A percentile compares a stretch with the other conserved stretches of the same genome.
Conservation (phyloP, 768 basidiomycete species). For the Termitomyces eurrhizus region DNA sequence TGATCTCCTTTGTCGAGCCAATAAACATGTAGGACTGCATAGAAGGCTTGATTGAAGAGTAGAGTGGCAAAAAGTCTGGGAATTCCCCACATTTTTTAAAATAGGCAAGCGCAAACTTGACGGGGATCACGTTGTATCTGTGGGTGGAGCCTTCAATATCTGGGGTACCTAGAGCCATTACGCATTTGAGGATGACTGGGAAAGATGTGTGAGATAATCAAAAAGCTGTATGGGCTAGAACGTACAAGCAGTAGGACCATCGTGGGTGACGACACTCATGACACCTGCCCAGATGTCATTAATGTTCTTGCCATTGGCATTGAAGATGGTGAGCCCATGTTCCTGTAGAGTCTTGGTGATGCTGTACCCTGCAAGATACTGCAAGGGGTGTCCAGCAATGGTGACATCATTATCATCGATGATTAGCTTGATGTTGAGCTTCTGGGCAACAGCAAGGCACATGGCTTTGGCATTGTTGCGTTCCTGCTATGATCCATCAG, state of each 20-base stretch:
- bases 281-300: slow-evolving; percentile 74
- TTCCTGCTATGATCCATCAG: slow-evolving; percentile 89
- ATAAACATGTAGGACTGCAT: slow-evolving; percentile 54
- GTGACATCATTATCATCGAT: slow-evolving; percentile 93
- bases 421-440: slow-evolving; percentile 79
- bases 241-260: slow-evolving; percentile 79
- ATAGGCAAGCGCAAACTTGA: slow-evolving; percentile 76
- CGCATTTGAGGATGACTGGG: slow-evolving; percentile 64
- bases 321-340: slow-evolving; percentile 76
- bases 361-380: slow-evolving; percentile 80
- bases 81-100: slow-evolving; percentile 57
- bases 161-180: slow-evolving; percentile 64
- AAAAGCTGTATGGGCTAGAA: neutral
- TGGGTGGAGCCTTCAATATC: slow-evolving; percentile 78
- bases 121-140: slow-evolving; percentile 83
- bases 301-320: slow-evolving; percentile 74
- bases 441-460: slow-evolving; percentile 78
- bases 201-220: neutral
- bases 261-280: slow-evolving; percentile 44
- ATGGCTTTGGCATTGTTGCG: slow-evolving; percentile 91
- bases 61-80: slow-evolving; percentile 43
- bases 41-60: slow-evolving; percentile 60
- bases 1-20: slow-evolving; percentile 70
- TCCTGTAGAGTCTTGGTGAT: slow-evolving; percentile 70
- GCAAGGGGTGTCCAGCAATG: slow-evolving; percentile 86